These are phyloP conservation scores for Aphanoascus verrucosus DNA, from an alignment of 2,329 filamentous ascomycete genomes.

Conservation along the genomic window DNA sequence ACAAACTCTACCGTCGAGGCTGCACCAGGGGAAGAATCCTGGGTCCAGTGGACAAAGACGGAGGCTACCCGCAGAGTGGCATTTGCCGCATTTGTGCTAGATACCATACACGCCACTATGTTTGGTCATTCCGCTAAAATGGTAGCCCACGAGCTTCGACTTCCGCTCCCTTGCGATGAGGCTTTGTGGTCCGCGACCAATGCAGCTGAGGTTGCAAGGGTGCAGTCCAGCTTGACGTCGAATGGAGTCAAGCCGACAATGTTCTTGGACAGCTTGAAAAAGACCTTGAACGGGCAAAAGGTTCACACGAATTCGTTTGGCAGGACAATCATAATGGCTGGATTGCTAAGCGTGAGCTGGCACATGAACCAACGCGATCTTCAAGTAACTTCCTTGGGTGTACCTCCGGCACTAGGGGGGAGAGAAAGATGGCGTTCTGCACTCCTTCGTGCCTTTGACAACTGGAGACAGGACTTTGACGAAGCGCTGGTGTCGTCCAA, in stretches of 20 bases:
- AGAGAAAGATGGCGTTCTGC: constrained; percentile 84
- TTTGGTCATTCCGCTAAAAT: constrained; percentile 95
- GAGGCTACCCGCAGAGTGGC: constrained; percentile 83
- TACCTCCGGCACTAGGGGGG: constrained; percentile 67
- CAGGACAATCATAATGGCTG: constrained; percentile 85
- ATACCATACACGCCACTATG: constrained; percentile 94
- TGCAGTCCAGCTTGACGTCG: constrained; percentile 67
- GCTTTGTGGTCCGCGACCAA: constrained; percentile 83
- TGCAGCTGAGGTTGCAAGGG: constrained; percentile 71
- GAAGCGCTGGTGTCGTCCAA: constrained; percentile 54
- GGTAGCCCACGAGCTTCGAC: constrained; percentile 89
- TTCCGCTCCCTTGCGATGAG: constrained; percentile 87
- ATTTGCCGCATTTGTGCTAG: constrained; percentile 88
- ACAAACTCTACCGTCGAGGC: constrained; percentile 43
- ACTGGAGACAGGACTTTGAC: constrained; percentile 89
- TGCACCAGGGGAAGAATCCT: constrained; percentile 65
- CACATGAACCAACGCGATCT: constrained; percentile 95
- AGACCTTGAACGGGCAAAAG: constrained; percentile 71
- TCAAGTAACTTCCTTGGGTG: constrained; percentile 77
- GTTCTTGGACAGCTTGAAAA: constrained; percentile 84
- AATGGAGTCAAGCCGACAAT: constrained; percentile 73
- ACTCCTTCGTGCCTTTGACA: constrained; percentile 78
- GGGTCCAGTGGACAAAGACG: constrained; percentile 91
- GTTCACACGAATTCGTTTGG: constrained; percentile 91
- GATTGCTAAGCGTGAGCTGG: constrained; percentile 85